Evolutionary conservation across 2,329 filamentous ascomycete species (phyloP).

Genomic region (Diaporthe ampelina): DNA sequence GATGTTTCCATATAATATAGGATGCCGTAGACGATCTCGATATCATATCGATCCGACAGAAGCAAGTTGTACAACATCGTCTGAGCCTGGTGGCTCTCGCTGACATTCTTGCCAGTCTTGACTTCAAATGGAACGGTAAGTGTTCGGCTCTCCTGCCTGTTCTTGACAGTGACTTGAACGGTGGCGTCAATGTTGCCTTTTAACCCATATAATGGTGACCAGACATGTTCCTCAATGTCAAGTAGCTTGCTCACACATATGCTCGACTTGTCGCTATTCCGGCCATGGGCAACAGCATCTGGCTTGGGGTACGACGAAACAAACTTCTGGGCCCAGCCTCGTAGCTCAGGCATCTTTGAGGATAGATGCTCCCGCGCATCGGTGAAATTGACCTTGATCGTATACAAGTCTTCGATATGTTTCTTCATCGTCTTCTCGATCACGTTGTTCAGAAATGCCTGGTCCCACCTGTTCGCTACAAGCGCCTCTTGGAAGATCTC

Average conservation of each 20-base stretch:
- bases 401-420: conserved; percentile 91
- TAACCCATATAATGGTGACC: conserved; percentile 97
- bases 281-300: conserved; percentile 82
- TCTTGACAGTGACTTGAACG: conserved; percentile 86
- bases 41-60: conserved; percentile 93
- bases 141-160: conserved; percentile 74
- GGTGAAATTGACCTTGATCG: conserved; percentile 81
- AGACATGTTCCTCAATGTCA: conserved; percentile 97
- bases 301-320: conserved; percentile 75
- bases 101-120: conserved; percentile 91
- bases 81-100: conserved; percentile 88
- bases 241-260: conserved; percentile 94
- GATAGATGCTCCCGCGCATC: conserved; percentile 84
- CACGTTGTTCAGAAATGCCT: conserved; percentile 73
- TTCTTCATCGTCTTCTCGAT: conserved; percentile 79
- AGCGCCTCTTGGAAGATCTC: conserved; percentile 95
- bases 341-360: conserved; percentile 86
- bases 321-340: conserved; percentile 87
- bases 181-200: conserved; percentile 99
- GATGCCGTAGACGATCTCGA: conserved; percentile 90
- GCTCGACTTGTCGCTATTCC: conserved; percentile 80
- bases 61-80: conserved; percentile 95
- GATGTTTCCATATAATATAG: conserved; percentile 96
- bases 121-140: conserved; percentile 94
- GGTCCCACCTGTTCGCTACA: conserved; percentile 85